Conservation (phyloP, 2,329 filamentous ascomycete genomes). For the Sphaceloma murrayae region DNA sequence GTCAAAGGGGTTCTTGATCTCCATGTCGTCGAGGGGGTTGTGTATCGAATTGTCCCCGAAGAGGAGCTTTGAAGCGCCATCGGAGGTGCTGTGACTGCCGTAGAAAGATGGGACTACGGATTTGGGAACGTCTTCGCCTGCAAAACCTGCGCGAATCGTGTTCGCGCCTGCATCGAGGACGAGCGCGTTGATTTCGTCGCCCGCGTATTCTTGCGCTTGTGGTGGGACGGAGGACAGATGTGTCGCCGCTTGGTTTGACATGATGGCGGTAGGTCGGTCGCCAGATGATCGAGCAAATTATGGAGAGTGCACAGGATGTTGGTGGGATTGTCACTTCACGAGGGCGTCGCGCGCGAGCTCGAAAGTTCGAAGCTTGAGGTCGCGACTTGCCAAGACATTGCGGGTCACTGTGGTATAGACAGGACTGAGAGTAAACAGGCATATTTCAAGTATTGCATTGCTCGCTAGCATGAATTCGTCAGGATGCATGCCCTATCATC, state of each 20-base stretch:
- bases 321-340: no score
- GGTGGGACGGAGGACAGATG: conserved; percentile 25
- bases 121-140: conserved; percentile 95
- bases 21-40: conserved; percentile 62
- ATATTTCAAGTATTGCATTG: no score
- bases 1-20: conserved; percentile 87
- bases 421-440: neutral
- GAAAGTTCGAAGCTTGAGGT: conserved; percentile 6
- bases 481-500: conserved; percentile 3
- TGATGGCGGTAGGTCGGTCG: neutral
- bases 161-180: conserved; percentile 93
- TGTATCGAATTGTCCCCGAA: conserved; percentile 89
- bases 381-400: conserved; percentile 4
- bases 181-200: conserved; percentile 95
- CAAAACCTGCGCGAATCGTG: conserved; percentile 85
- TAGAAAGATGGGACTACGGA: conserved; percentile 87
- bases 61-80: conserved; percentile 45
- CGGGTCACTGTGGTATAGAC: neutral
- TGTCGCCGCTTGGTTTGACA: conserved; percentile 9
- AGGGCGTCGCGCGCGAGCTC: no score
- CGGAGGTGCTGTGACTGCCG: conserved; percentile 47
- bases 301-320: neutral
- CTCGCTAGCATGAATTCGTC: neutral
- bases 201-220: conserved; percentile 37
- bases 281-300: neutral